Evolutionary conservation across 305 asterid species (phyloP).

Genomic region (Fraxinus ornus): DNA sequence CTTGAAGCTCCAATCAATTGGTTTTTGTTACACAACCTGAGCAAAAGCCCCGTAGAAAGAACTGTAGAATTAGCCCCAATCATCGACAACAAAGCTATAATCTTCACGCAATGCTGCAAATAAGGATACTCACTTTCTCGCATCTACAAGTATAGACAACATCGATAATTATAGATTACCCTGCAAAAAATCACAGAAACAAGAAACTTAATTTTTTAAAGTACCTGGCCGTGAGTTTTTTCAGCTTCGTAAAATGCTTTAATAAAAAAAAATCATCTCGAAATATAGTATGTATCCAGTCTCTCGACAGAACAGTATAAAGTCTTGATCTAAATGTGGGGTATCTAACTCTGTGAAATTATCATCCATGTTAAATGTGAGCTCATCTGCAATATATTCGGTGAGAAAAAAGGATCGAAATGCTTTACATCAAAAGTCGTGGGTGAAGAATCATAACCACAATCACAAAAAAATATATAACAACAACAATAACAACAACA

Average conservation of each 20-base stretch:
- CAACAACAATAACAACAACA: too few relatives aligned
- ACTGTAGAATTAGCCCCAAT: slow-evolving; percentile 85
- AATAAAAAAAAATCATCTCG: slow-evolving; percentile 11
- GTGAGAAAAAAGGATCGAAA: too few relatives aligned
- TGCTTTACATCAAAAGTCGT: slow-evolving; percentile 35
- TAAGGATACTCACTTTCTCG: slow-evolving; percentile 92
- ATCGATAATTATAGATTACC: neutral
- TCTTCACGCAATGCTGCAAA: slow-evolving; percentile 88
- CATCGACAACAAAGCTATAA: slow-evolving; percentile 65
- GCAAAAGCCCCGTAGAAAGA: slow-evolving; percentile 93
- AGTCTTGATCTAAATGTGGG: too few relatives aligned
- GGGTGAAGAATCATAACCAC: slow-evolving; percentile 50
- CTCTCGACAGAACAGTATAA: too few relatives aligned
- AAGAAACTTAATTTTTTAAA: neutral
- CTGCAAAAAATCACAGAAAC: neutral
- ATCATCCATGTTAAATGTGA: slow-evolving; percentile 32
- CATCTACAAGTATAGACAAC: slow-evolving; percentile 39
- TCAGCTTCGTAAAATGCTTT: slow-evolving; percentile 88
- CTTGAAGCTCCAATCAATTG: too few relatives aligned
- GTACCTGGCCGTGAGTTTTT: slow-evolving; percentile 81
- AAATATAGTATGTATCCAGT: too few relatives aligned
- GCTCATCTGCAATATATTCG: slow-evolving; percentile 44
- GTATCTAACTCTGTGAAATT: too few relatives aligned
- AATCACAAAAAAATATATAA: too few relatives aligned
- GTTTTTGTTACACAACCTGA: too few relatives aligned